Percentiles rank a stretch among this genome's conserved stretches.
These are phyloP conservation scores for Calycina marina DNA, from an alignment of 2,329 filamentous ascomycete genomes.

Conservation along the genomic window DNA sequence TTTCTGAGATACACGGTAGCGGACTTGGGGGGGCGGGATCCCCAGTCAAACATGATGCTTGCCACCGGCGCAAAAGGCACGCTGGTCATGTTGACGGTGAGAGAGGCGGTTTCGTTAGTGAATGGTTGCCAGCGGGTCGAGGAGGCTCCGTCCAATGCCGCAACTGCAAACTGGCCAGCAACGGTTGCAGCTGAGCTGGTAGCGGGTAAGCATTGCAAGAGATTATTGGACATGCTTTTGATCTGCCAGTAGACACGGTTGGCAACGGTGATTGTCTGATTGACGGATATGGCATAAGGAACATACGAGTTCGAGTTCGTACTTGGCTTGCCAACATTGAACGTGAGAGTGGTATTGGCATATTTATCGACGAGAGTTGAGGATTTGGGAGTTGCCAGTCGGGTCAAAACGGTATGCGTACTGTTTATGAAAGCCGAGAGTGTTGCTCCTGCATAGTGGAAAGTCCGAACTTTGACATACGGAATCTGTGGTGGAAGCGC, in stretches of 20 bases:
- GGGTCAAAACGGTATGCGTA: conserved; percentile 48
- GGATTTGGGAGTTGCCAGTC: conserved; percentile 27
- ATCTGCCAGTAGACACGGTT: conserved; percentile 43
- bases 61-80: conserved; percentile 27
- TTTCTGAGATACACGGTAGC: conserved; percentile 39
- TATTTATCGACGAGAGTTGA: conserved; percentile 41
- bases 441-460: conserved; percentile 53
- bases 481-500: conserved; percentile 45
- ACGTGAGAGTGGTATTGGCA: conserved; percentile 36
- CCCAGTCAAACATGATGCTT: conserved; percentile 46
- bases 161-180: conserved; percentile 55
- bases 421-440: conserved; percentile 45
- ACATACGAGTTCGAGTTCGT: conserved; percentile 22
- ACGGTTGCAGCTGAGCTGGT: conserved; percentile 31
- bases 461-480: conserved; percentile 42
- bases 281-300: conserved; percentile 30
- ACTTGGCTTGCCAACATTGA: conserved; percentile 37
- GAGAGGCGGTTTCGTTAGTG: conserved; percentile 33
- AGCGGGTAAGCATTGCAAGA: conserved; percentile 48
- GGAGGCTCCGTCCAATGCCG: conserved; percentile 50
- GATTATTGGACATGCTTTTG: conserved; percentile 41
- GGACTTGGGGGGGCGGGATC: conserved; percentile 35
- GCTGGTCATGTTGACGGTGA: conserved; percentile 37
- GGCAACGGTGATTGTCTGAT: conserved; percentile 35
- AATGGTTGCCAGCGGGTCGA: conserved; percentile 54